A percentile compares a stretch with the other conserved stretches of the same genome.
These are phyloP conservation scores for Boletus sp. DNA, from an alignment of 1,284 basidiomycete genomes.

Conservation along the genomic window DNA sequence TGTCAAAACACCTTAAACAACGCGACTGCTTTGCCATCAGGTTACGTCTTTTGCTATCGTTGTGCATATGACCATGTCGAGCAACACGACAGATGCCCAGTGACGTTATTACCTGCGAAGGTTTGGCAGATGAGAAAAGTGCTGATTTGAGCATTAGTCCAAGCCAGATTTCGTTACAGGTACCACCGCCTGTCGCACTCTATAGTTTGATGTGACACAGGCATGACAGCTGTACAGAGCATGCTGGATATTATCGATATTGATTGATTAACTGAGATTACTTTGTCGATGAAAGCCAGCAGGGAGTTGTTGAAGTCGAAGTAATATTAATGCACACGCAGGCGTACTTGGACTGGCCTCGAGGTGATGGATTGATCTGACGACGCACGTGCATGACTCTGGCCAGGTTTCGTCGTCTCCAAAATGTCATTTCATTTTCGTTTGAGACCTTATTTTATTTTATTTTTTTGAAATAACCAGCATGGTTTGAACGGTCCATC, in stretches of 20 bases:
- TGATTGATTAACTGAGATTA: conserved; percentile 9
- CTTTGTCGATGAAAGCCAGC: background rate
- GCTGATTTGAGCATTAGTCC: conserved; percentile 49
- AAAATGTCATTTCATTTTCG: conserved; percentile 13
- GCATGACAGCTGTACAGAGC: conserved; percentile 1
- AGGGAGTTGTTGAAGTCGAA: background rate
- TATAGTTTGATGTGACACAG: conserved; percentile 12
- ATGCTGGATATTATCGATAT: conserved; percentile 7
- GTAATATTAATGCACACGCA: too few species aligned
- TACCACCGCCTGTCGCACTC: conserved; percentile 3
- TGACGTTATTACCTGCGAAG: conserved; percentile 73
- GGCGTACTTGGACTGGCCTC: background rate
- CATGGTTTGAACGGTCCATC: conserved; percentile 27
- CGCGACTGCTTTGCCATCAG: conserved; percentile 86
- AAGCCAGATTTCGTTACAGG: background rate
- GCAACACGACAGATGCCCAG: conserved; percentile 77
- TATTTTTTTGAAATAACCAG: conserved; percentile 20
- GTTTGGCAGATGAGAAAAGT: conserved; percentile 88
- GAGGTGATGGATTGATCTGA: conserved; percentile 2
- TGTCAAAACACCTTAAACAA: conserved; percentile 79
- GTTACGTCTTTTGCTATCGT: conserved; percentile 95
- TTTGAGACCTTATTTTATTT: background rate
- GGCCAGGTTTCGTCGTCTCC: conserved; percentile 9
- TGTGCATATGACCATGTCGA: conserved; percentile 87
- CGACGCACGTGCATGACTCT: conserved; percentile 29